Base-by-base conservation (phyloP, 2,329 filamentous ascomycete species). In the Piedraia hortae region DNA sequence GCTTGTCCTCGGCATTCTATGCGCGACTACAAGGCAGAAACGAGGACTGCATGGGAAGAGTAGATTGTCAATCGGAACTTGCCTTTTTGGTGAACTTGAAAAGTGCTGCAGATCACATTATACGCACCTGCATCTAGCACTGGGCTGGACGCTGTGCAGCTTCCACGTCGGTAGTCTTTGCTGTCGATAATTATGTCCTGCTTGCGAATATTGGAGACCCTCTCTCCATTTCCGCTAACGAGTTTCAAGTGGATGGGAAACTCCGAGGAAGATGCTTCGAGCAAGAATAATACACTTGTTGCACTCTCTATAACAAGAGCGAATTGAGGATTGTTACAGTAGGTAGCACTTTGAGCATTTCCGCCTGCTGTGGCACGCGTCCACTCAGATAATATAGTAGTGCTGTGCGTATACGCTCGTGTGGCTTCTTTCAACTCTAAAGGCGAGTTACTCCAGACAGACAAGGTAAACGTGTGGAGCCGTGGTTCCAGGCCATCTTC, bases 101-200 rank as follows among this genome's bases (percentile, higher is more conserved):
- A 93, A 0, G 82, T 89, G 2, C 77, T 90, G 40, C 72, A 82
- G 4, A 91, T 70, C 25, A 90, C 56, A 0, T 75, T 91, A 43
- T 93, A 97, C 0, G 55, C 55, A 0, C 82, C 82, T 1, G 62
- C 49, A 17, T 66, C 62, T 10, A 90, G 48, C 10, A 50, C 37
- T 36, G 43, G 32, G 4, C 60, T 48, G 29, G 73, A 61, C 3
- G 70, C 66, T 14, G 78, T 52, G 3, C 73, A 72, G 39, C 71
- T 74, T 13, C 72, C 71, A 13, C 69, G 65, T 21, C 73, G 66
- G 45, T 97, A 91, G 33, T 90, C 77, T n/a, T 74, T 74, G 15
- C 75, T 88, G 25, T 75, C 69, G 11, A 62, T 61, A 12, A 88
- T 58, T 17, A 93, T 62, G 38, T 91, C 80, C 32, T 73, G 65